Conservation (phyloP, 805 yeast genomes). For the Brettanomyces naardenensis region DNA sequence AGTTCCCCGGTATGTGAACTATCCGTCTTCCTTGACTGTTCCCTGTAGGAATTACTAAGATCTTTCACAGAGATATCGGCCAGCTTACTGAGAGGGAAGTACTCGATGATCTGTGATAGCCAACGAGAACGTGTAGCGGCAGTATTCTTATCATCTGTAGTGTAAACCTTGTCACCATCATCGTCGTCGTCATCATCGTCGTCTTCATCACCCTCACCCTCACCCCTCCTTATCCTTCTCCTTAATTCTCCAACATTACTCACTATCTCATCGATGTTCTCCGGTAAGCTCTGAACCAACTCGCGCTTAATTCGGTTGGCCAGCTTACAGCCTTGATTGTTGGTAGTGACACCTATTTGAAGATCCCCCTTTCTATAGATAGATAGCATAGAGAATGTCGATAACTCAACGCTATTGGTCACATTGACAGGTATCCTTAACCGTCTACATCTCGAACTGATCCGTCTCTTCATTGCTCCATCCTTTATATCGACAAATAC, state of each 20-base stretch:
- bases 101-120: conserved; percentile 85
- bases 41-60: conserved; percentile 29
- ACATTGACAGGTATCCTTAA: conserved; percentile 79
- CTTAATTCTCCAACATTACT: conserved; percentile 63
- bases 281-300: conserved; percentile 55
- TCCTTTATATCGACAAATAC: conserved; percentile 55
- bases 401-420: conserved; percentile 60
- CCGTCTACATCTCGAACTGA: conserved; percentile 40
- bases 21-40: conserved; percentile 1
- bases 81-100: conserved; percentile 67
- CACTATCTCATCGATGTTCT: conserved; percentile 62
- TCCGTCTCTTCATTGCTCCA: conserved; percentile 8
- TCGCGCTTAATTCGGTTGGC: conserved; percentile 78
- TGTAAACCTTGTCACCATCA: conserved; percentile 31
- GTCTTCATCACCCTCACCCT: background rate
- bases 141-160: conserved; percentile 39
- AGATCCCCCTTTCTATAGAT: conserved; percentile 59
- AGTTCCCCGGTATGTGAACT: conserved; percentile 41
- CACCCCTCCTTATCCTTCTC: conserved; percentile 15
- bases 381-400: conserved; percentile 72
- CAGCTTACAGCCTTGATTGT: conserved; percentile 83
- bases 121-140: conserved; percentile 79
- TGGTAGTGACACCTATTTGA: conserved; percentile 77
- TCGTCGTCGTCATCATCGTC: conserved; percentile 39
- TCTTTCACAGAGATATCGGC: conserved; percentile 54